Base-by-base conservation (phyloP, 352 stramenopile genomes). In the Globisporangium cederbergense region DNA sequence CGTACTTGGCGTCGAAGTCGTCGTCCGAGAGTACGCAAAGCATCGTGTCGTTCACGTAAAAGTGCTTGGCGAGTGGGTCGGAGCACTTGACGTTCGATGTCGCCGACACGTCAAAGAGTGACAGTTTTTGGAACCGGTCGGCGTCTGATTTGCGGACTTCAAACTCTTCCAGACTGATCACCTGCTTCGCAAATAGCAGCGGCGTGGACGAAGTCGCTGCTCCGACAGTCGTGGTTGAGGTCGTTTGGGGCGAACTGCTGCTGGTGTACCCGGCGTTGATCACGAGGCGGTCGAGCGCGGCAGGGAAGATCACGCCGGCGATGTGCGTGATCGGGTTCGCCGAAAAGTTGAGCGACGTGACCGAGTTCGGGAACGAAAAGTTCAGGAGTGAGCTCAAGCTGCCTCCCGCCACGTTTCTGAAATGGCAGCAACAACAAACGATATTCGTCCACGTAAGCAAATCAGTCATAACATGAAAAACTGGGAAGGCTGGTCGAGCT, bases 31-130 rank as follows among this genome's bases (percentile, higher is more conserved):
- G 60, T 22, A 80, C 73, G 57, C 73, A 83, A 2, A 83, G 58
- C 68, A 83, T 59, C 7, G 75, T 80, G 56, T 80, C 52, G 20
- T 80, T 61, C 30, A 83, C 73, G 47, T 76, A 78, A 22, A 66
- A 70, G 20, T 67, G 66, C 25, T 76, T 58, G 2, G 75, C 75
- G 8, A 60, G 10, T 18, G 62, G 61, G 53, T 80, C 73, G 51
- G 73, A 77, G 56, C 75, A 83, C 20, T 53, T 66, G 50, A 60
- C 38, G 14, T 16, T 20, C 11, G 60, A 53, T 28, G 53, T 60
- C 11, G 42, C 42, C 14, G 60, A 66, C 6, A 66, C 60, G 40
- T 60, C 60, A 36, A 66, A 66, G 25, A 66, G 25, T 28, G 32
- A 16, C 8, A 66, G 55, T 18, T 36, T 66, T 42, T 58, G 51